Evolutionary conservation across 495 filamentous ascomycete species (phyloP).

Genomic region (Amniculicola lignicola): DNA sequence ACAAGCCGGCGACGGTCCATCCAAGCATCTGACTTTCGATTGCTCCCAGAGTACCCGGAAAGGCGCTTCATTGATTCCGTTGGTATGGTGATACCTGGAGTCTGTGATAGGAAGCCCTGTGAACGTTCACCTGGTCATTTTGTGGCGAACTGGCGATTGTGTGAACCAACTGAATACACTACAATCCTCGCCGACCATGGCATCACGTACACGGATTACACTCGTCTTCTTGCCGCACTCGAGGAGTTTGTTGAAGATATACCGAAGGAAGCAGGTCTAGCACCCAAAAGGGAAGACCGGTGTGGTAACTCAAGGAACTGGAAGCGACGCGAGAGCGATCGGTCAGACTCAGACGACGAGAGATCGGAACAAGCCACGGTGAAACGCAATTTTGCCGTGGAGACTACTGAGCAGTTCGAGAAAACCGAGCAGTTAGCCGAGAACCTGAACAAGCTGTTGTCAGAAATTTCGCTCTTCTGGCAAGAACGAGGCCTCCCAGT

Average conservation of each 20-base stretch:
- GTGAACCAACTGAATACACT: conserved; percentile 24
- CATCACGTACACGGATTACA: conserved; percentile 21
- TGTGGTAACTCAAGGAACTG: neutral
- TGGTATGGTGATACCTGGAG: conserved; percentile 27
- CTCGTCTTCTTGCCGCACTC: conserved; percentile 5
- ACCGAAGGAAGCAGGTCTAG: conserved; percentile 3
- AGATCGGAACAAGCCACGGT: neutral
- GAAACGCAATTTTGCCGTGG: neutral
- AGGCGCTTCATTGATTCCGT: conserved; percentile 25
- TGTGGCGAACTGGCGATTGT: conserved; percentile 22
- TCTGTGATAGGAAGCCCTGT: conserved; percentile 13
- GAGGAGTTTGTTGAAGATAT: conserved; percentile 13
- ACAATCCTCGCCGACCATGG: conserved; percentile 25
- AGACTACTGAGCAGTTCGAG: conserved; percentile 1
- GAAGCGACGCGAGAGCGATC: neutral
- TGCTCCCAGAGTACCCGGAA: conserved; percentile 15
- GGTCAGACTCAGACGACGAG: neutral
- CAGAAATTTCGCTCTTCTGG: conserved; percentile 14
- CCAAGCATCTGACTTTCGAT: neutral
- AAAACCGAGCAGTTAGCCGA: neutral
- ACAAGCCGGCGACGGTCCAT: neutral
- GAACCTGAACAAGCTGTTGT: conserved; percentile 4
- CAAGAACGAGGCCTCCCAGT: conserved; percentile 11
- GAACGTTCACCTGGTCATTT: conserved; percentile 10
- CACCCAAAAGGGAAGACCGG: neutral